Evolutionary conservation across 2,329 filamentous ascomycete species (phyloP).

Genomic region (Alternaria gansuensis): DNA sequence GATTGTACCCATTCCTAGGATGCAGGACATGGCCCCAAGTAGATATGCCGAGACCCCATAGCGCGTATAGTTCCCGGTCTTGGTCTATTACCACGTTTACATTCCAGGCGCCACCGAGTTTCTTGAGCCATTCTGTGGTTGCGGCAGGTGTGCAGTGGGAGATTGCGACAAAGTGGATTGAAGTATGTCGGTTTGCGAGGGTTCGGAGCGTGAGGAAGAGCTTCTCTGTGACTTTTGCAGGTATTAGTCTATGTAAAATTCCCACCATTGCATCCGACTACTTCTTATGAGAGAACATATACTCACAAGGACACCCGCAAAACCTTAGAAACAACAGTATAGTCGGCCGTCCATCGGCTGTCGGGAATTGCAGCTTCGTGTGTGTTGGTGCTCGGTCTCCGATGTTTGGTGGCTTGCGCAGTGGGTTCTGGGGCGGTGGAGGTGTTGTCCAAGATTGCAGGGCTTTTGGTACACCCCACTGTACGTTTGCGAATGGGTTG

Average conservation of each 20-base stretch:
- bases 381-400: conserved; percentile 42
- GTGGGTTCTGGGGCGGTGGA: conserved; percentile 36
- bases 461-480: conserved; percentile 47
- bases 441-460: conserved; percentile 48
- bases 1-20: conserved; percentile 49
- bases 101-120: conserved; percentile 66
- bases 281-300: background rate
- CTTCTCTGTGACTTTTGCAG: conserved; percentile 51
- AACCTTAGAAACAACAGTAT: conserved; percentile 47
- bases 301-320: conserved; percentile 50
- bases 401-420: conserved; percentile 40
- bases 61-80: conserved; percentile 65
- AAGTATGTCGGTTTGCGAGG: conserved; percentile 62
- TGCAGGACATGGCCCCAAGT: conserved; percentile 49
- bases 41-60: conserved; percentile 66
- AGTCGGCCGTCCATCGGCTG: conserved; percentile 42
- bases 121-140: conserved; percentile 66
- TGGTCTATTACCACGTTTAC: conserved; percentile 66
- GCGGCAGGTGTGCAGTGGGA: conserved; percentile 67
- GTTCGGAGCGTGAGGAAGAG: conserved; percentile 66
- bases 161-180: conserved; percentile 65
- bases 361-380: conserved; percentile 45
- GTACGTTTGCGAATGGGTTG: conserved; percentile 51
- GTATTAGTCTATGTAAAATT: conserved; percentile 12
- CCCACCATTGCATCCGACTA: background rate